Conservation (phyloP, 768 basidiomycete genomes). For the Astraeus odoratus region DNA sequence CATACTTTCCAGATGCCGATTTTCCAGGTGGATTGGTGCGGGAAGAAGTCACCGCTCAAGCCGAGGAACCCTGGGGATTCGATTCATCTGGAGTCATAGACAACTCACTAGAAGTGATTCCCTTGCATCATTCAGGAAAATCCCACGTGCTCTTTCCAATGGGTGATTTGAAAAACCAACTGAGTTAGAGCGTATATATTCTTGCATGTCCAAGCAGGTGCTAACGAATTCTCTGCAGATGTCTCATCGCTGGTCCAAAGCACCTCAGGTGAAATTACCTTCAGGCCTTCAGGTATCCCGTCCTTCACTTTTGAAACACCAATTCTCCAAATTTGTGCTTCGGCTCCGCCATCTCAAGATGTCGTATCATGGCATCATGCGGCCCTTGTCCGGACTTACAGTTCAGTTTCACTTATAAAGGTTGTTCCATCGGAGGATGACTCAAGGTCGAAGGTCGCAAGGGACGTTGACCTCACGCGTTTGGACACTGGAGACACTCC, state of each 20-base stretch:
- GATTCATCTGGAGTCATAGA: conserved; percentile 54
- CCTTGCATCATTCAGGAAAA: conserved; percentile 19
- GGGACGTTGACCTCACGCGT: conserved; percentile 33
- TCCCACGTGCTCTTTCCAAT: conserved; percentile 50
- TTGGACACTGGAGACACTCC: conserved; percentile 35
- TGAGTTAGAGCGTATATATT: conserved; percentile 43
- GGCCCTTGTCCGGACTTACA: conserved; percentile 40
- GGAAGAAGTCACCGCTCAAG: conserved; percentile 46
- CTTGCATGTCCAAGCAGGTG: not conserved
- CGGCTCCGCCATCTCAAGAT: conserved; percentile 15
- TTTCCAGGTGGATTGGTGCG: conserved; percentile 62
- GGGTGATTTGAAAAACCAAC: conserved; percentile 50
- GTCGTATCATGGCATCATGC: conserved; percentile 9
- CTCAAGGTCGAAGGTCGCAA: conserved; percentile 18
- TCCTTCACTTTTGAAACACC: conserved; percentile 54
- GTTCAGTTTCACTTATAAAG: conserved; percentile 35
- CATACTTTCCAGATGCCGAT: conserved; percentile 66
- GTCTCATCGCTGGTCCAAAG: conserved; percentile 36
- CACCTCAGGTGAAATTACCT: conserved; percentile 10
- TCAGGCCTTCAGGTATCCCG: conserved; percentile 34
- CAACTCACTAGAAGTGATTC: conserved; percentile 41
- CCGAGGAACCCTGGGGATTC: conserved; percentile 27
- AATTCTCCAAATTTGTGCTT: conserved; percentile 54
- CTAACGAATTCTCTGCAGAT: conserved; percentile 32
- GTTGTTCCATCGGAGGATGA: conserved; percentile 12